Percentiles rank a stretch among this genome's conserved stretches.
These are phyloP conservation scores for Alloteropsis angusta DNA, from an alignment of 202 grass and related monocot species.

Conservation along the genomic window DNA sequence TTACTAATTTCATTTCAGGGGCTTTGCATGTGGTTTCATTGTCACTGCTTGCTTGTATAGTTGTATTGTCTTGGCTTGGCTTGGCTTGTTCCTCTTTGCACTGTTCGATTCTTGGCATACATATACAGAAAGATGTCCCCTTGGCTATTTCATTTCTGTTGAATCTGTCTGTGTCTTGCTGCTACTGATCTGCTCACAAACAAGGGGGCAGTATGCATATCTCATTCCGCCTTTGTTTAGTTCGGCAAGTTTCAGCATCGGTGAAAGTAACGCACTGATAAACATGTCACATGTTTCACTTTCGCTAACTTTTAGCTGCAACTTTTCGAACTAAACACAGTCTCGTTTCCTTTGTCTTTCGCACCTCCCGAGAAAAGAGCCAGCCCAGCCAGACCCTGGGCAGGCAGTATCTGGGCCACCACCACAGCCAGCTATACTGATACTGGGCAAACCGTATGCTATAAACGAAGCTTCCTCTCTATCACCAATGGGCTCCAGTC, in stretches of 20 bases:
- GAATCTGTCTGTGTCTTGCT: not conserved
- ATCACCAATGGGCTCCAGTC: constrained; percentile 18
- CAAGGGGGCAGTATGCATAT: too few species aligned
- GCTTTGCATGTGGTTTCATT: not conserved
- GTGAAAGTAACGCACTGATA: too few species aligned
- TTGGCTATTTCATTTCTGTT: not conserved
- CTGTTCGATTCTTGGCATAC: not conserved
- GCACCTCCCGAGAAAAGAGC: not conserved
- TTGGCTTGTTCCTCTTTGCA: not conserved
- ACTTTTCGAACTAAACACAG: too few species aligned
- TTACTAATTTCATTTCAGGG: not conserved
- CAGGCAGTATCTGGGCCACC: not conserved
- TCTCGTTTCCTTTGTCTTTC: constrained; percentile 13
- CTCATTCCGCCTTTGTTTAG: too few species aligned
- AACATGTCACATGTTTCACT: too few species aligned
- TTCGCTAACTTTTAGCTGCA: too few species aligned
- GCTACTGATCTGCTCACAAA: not conserved
- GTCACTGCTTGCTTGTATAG: not conserved
- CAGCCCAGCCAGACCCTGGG: not conserved
- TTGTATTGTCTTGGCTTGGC: not conserved
- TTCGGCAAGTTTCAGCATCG: too few species aligned
- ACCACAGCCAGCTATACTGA: not conserved
- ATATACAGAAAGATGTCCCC: too few species aligned
- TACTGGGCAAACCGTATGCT: constrained; percentile 4
- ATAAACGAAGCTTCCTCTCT: constrained; percentile 55